These are phyloP conservation scores for Chrysoporthe puriensis DNA, from an alignment of 2,329 filamentous ascomycete species.

Conservation along the genomic window DNA sequence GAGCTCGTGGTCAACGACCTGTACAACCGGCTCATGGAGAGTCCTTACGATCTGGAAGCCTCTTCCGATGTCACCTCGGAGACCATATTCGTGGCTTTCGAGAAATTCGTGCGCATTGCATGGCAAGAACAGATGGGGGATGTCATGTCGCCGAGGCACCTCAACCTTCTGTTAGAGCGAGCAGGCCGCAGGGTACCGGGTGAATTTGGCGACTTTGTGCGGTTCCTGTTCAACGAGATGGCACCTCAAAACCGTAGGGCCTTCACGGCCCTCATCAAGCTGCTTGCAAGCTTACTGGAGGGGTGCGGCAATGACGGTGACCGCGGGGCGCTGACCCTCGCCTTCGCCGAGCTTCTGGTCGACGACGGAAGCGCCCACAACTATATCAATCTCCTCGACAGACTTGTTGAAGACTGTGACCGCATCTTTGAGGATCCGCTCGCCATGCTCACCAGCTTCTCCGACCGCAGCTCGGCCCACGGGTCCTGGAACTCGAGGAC, in stretches of 20 bases:
- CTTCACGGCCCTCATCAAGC: constrained; percentile 80
- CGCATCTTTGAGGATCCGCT: constrained; percentile 75
- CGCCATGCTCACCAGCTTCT: constrained; percentile 43
- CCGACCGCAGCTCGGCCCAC: constrained; percentile 49
- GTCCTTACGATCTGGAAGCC: constrained; percentile 75
- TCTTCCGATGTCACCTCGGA: constrained; percentile 78
- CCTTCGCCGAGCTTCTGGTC: constrained; percentile 86
- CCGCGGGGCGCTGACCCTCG: constrained; percentile 81
- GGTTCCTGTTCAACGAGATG: constrained; percentile 67
- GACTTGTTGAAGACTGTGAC: constrained; percentile 87
- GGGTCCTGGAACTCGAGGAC: constrained; percentile 65
- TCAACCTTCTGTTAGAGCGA: constrained; percentile 75
- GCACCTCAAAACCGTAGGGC: constrained; percentile 74
- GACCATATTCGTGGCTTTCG: constrained; percentile 87
- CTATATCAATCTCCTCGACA: constrained; percentile 86
- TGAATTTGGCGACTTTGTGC: constrained; percentile 73
- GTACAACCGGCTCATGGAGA: constrained; percentile 86
- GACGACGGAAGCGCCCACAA: constrained; percentile 76
- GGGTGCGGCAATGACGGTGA: constrained; percentile 91
- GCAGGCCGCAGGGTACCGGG: constrained; percentile 68
- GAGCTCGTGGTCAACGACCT: constrained; percentile 84
- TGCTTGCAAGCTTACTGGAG: constrained; percentile 85
- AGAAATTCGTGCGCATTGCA: constrained; percentile 86
- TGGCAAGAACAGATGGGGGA: constrained; percentile 90
- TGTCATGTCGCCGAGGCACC: constrained; percentile 71